A percentile compares a stretch with the other conserved stretches of the same genome.
phyloP scores from a whole-genome alignment of 2,329 filamentous ascomycete genomes.

The Sporothrix luriei region DNA sequence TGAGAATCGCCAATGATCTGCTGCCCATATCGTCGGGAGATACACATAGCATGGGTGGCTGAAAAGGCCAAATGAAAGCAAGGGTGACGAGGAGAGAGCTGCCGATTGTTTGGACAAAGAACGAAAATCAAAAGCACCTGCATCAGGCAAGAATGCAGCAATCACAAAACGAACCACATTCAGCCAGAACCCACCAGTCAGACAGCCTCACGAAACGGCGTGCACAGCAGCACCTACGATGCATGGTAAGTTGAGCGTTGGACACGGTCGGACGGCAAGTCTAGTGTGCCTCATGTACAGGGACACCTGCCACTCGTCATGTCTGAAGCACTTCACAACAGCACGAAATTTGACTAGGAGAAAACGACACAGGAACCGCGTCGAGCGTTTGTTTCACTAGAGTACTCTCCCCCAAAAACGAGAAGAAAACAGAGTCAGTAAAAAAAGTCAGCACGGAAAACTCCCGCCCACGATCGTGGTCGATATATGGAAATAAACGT shows the following conservation, averaged over 20 bases:
- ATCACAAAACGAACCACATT: background rate
- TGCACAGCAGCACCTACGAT: slow-evolving; percentile 1
- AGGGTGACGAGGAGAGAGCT: background rate
- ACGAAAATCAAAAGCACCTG: slow-evolving; percentile 10
- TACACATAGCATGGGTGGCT: too few species aligned
- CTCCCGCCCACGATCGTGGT: background rate
- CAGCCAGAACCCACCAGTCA: slow-evolving; percentile 3
- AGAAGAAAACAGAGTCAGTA: background rate
- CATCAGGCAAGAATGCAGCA: background rate
- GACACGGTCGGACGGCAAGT: background rate
- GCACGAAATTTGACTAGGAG: too few species aligned
- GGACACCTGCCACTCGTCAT: too few species aligned
- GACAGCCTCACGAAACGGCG: background rate
- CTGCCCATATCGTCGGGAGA: slow-evolving; percentile 26
- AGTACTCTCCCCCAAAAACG: too few species aligned
- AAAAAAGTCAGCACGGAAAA: background rate
- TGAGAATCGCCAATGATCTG: slow-evolving; percentile 25
- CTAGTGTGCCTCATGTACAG: background rate
- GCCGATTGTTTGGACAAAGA: background rate
- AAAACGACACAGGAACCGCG: background rate
- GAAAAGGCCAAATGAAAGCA: background rate
- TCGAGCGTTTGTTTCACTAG: slow-evolving; percentile 26
- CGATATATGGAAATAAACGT: background rate
- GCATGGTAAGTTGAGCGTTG: background rate
- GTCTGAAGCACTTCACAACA: too few species aligned